phyloP scores from a whole-genome alignment of 805 yeast species.

The Priceomyces melissophilus region DNA sequence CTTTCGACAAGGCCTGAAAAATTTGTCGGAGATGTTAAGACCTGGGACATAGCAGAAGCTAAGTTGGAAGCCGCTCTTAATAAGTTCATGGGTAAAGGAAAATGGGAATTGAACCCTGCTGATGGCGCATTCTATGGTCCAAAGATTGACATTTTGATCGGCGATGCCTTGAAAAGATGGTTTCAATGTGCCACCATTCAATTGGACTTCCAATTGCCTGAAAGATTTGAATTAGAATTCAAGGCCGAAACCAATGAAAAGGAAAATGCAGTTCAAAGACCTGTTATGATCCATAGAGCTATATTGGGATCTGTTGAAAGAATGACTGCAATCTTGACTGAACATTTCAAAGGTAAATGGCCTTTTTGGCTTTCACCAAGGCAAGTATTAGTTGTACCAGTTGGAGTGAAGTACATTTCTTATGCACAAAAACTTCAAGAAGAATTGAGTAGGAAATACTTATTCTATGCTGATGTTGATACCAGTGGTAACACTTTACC shows the following conservation, averaged over 20 bases:
- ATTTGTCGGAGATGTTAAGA: constrained; percentile 88
- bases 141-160: constrained; percentile 93
- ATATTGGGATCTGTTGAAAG: constrained; percentile 97
- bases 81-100: constrained; percentile 70
- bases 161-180: constrained; percentile 94
- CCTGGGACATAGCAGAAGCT: constrained; percentile 90
- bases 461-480: constrained; percentile 91
- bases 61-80: constrained; percentile 80
- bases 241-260: constrained; percentile 59
- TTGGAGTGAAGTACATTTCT: constrained; percentile 87
- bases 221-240: constrained; percentile 86
- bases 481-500: constrained; percentile 92
- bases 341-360: constrained; percentile 99
- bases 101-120: constrained; percentile 94
- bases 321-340: constrained; percentile 97
- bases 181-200: constrained; percentile 99
- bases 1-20: constrained; percentile 96
- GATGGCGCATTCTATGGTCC: constrained; percentile 98
- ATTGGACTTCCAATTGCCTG: constrained; percentile 96
- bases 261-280: constrained; percentile 65
- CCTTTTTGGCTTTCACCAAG: constrained; percentile 99
- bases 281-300: constrained; percentile 99
- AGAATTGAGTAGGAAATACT: constrained; percentile 57
- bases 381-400: constrained; percentile 94
- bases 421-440: constrained; percentile 84